phyloP scores from a whole-genome alignment of 1,139 yeast species.

The Blastobotrys proliferans region DNA sequence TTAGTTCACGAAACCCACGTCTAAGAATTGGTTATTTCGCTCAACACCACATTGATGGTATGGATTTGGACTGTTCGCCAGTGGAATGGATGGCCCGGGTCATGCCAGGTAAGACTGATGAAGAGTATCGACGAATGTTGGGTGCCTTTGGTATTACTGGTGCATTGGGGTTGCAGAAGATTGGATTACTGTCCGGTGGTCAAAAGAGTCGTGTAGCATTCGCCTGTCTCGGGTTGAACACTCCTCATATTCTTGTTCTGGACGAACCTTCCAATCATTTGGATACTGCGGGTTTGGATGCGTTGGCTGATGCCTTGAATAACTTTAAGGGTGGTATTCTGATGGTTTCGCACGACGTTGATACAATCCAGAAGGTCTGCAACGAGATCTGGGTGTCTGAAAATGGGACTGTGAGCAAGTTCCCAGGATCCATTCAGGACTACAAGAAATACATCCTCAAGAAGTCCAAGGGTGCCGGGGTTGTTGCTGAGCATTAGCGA shows the following conservation, averaged over 20 bases:
- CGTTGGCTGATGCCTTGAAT: constrained; percentile 81
- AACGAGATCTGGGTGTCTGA: constrained; percentile 96
- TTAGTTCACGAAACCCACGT: constrained; percentile 75
- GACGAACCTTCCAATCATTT: constrained; percentile 99
- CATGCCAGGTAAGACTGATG: constrained; percentile 92
- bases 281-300: constrained; percentile 98
- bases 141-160: constrained; percentile 98
- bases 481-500: constrained; percentile 68
- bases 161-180: constrained; percentile 84
- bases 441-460: constrained; percentile 84
- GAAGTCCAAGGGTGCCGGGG: constrained; percentile 79
- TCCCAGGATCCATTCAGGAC: constrained; percentile 79
- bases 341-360: constrained; percentile 97
- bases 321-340: constrained; percentile 91
- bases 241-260: constrained; percentile 87
- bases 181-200: constrained; percentile 91
- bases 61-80: constrained; percentile 85
- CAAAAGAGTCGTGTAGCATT: constrained; percentile 98
- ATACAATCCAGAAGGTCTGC: constrained; percentile 82
- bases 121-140: constrained; percentile 92
- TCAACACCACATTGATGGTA: constrained; percentile 98
- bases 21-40: constrained; percentile 95
- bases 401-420: constrained; percentile 69
- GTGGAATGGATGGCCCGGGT: constrained; percentile 91
- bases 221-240: constrained; percentile 85